Conservation (phyloP, 2,329 filamentous ascomycete genomes). For the Septoria linicola region DNA sequence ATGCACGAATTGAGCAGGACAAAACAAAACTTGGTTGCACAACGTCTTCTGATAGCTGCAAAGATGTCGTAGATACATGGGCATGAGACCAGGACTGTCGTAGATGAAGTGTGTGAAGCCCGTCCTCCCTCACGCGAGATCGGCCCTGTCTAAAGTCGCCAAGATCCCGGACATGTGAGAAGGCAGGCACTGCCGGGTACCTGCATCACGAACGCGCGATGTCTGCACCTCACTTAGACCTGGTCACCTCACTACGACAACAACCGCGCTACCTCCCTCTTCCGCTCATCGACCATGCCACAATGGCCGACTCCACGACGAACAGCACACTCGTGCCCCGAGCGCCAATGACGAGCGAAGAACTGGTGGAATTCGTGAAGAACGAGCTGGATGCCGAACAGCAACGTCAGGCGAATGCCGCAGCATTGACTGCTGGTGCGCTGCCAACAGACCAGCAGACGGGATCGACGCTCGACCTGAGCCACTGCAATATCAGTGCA, state of each 20-base stretch:
- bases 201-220: conserved; percentile 9
- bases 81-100: too few relatives aligned
- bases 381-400: conserved; percentile 37
- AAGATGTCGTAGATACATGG: too few relatives aligned
- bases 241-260: conserved; percentile 3
- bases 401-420: conserved; percentile 35
- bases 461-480: conserved; percentile 75
- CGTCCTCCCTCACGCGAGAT: too few relatives aligned
- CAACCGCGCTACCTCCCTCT: conserved; percentile 12
- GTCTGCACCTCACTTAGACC: conserved; percentile 6
- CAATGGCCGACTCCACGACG: conserved; percentile 31
- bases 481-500: conserved; percentile 69
- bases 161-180: too few relatives aligned
- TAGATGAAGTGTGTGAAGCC: too few relatives aligned
- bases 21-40: too few relatives aligned
- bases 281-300: conserved; percentile 11
- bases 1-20: too few relatives aligned
- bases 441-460: conserved; percentile 43
- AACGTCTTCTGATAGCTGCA: too few relatives aligned
- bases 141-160: too few relatives aligned
- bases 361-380: conserved; percentile 34
- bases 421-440: conserved; percentile 27
- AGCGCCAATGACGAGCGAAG: conserved; percentile 30
- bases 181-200: conserved; percentile 1
- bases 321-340: conserved; percentile 20